Evolutionary conservation across 108 stramenopile species (phyloP), one percentile per base, ranked within the genome.

Genomic region (Skeletonema menzelii): DNA sequence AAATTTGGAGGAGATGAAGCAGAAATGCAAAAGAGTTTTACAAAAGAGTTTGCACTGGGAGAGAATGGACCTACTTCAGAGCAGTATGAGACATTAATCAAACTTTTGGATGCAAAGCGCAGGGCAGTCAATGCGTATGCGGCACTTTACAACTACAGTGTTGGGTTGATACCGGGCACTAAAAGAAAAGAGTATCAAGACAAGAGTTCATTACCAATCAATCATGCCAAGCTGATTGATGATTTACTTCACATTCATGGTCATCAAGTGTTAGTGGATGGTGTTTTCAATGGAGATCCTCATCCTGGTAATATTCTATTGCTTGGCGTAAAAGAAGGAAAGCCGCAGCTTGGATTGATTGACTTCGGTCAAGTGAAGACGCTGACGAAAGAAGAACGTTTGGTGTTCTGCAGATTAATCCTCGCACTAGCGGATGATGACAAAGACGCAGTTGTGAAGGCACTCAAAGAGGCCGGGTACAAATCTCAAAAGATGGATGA

Each of bases 311-410:
- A 75, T 53, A 84, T 94, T 59, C 69, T 94, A 14, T 57, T 91
- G n/a, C 66, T 91, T 34, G 78, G 86, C 40, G 84, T 76, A 20
- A 70, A 87, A 38, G 80, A 91, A 15, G 94, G 90, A 1, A 75
- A 59, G 12, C 91, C 91, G 0, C 72, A 75, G 15, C 59, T 95
- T 5, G 94, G 94, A n/a, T 73, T 92, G 8, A 92, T 95, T 56
- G 94, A 95, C 63, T 95, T 90, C 66, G 94, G 94, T 20, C 91
- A 93, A 75, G 91, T 93, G 26, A 91, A 91, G 70, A 63, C 34
- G 11, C 20, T 95, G 35, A 76, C 85, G 10, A 88, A 87, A 56
- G 86, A 82, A 49, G 81, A 87, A 57, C 69, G 91, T 2, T 74
- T 88, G 66, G 64, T 87, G 14, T 86, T 95, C 65, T 86, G 87